Percentiles rank a stretch among this genome's conserved stretches.
These are phyloP conservation scores for Pilaira anomala DNA, from an alignment of 192 early-diverging fungal species.

Conservation along the genomic window DNA sequence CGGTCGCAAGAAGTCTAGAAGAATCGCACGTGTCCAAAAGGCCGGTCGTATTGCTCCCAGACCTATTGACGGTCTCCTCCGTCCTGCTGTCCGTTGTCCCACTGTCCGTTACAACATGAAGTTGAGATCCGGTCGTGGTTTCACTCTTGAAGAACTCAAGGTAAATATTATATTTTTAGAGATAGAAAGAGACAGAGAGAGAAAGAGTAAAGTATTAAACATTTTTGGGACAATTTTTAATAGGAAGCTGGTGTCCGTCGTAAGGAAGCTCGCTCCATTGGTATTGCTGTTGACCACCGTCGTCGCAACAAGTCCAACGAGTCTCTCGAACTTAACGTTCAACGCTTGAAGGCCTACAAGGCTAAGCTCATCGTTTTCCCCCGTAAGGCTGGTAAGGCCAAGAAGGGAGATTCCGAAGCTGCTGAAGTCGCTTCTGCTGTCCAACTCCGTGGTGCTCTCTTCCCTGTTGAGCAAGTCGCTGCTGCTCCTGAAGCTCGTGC, in stretches of 20 bases:
- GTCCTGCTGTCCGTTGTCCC: constrained; percentile 94
- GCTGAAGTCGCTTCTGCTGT: constrained; percentile 55
- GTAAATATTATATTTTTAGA: constrained; percentile 36
- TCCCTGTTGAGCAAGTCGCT: constrained; percentile 64
- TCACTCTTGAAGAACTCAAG: constrained; percentile 98
- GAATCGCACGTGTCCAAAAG: constrained; percentile 88
- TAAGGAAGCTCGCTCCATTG: constrained; percentile 92
- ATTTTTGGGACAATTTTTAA: background rate
- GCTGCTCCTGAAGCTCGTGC: constrained; percentile 49
- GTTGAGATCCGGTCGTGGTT: constrained; percentile 94
- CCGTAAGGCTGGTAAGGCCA: constrained; percentile 87
- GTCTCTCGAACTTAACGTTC: constrained; percentile 88
- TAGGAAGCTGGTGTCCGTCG: constrained; percentile 88
- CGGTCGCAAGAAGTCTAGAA: constrained; percentile 90
- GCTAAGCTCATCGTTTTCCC: constrained; percentile 96
- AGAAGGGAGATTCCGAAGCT: constrained; percentile 67
- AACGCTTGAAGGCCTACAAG: constrained; percentile 93
- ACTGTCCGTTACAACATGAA: constrained; percentile 99
- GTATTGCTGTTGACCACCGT: constrained; percentile 96
- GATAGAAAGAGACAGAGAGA: too few relatives aligned
- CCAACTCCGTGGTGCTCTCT: constrained; percentile 63
- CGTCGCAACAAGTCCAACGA: constrained; percentile 95
- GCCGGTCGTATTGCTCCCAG: constrained; percentile 94
- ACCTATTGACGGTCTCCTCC: constrained; percentile 93
- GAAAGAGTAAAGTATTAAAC: too few relatives aligned